Conservation (phyloP, 1,284 basidiomycete species). For the Apiotrichum mycotoxinovorans region DNA sequence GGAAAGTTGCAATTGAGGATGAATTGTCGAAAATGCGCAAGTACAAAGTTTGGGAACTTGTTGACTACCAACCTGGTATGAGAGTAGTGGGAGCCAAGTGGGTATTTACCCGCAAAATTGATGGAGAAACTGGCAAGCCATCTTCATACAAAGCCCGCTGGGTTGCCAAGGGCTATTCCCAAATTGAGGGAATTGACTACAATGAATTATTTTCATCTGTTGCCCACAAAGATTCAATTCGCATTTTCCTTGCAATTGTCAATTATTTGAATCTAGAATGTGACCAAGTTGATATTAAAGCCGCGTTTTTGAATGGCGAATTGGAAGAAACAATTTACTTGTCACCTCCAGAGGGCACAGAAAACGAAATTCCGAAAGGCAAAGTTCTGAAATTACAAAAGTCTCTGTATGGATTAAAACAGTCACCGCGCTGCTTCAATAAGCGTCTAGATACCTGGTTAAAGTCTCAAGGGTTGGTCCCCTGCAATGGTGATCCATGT, state of each 20-base stretch:
- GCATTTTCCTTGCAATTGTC: conserved; percentile 24
- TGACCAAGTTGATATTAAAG: conserved; percentile 31
- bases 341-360: conserved; percentile 24
- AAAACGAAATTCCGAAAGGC: conserved; percentile 9
- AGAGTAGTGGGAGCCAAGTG: conserved; percentile 9
- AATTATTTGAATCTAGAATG: conserved; percentile 26
- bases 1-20: conserved; percentile 17
- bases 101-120: conserved; percentile 19
- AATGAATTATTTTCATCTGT: conserved; percentile 23
- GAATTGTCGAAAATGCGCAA: conserved; percentile 24
- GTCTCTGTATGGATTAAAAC: conserved; percentile 31
- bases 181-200: conserved; percentile 22
- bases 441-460: conserved; percentile 3
- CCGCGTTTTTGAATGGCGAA: conserved; percentile 15
- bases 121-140: conserved; percentile 17
- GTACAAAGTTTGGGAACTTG: conserved; percentile 19
- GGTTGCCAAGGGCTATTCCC: conserved; percentile 18
- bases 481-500: background rate
- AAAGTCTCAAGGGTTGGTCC: background rate
- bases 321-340: conserved; percentile 18
- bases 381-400: conserved; percentile 20
- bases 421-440: conserved; percentile 30
- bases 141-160: conserved; percentile 16
- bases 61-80: background rate
- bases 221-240: conserved; percentile 26